Percentiles rank a stretch among this genome's conserved stretches.
phyloP scores from a whole-genome alignment of 768 basidiomycete genomes.

The Sporobolomyces pararoseus region DNA sequence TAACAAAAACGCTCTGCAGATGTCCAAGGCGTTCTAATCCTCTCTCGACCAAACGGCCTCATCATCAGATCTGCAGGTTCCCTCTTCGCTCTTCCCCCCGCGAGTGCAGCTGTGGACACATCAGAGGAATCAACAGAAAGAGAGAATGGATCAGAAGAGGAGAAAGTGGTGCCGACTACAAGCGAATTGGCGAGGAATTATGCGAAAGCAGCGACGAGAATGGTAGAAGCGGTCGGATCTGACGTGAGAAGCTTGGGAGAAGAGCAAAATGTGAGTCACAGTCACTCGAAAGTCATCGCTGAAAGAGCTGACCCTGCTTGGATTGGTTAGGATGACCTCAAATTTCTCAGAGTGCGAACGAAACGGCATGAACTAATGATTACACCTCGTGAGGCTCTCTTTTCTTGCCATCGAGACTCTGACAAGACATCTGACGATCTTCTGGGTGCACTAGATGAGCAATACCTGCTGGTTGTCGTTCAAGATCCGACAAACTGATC shows the following conservation, averaged over 20 bases:
- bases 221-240: conserved; percentile 44
- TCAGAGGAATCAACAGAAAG: neutral
- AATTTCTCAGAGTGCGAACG: conserved; percentile 51
- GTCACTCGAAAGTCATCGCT: too few species aligned
- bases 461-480: conserved; percentile 47
- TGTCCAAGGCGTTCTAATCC: conserved; percentile 51
- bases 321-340: conserved; percentile 49
- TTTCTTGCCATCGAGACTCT: too few species aligned
- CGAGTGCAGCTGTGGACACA: neutral
- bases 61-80: conserved; percentile 40
- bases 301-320: neutral
- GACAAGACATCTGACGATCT: neutral
- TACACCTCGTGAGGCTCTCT: conserved; percentile 50
- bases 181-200: conserved; percentile 33
- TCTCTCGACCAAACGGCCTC: conserved; percentile 44
- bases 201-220: conserved; percentile 31
- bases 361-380: conserved; percentile 53
- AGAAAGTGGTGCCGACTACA: neutral
- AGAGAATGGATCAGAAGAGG: neutral
- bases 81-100: conserved; percentile 35
- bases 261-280: conserved; percentile 46
- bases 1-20: conserved; percentile 16
- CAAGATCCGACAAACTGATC: conserved; percentile 28
- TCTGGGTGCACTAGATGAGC: conserved; percentile 43
- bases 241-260: conserved; percentile 46